Conservation (phyloP, 2,329 filamentous ascomycete species). For the Alternaria dauci region DNA sequence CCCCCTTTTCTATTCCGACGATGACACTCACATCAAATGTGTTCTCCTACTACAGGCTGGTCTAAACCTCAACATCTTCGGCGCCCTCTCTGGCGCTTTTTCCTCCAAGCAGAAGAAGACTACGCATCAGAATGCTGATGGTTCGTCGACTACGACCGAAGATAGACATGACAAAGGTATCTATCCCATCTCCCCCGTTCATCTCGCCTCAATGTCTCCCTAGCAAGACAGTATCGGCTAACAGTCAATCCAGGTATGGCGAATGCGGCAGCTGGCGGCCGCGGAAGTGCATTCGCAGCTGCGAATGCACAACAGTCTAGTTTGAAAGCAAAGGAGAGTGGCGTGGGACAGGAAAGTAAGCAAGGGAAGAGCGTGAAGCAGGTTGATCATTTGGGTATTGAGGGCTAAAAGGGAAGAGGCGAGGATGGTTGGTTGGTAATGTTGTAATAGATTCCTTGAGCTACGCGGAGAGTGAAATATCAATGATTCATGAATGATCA, state of each 20-base stretch:
- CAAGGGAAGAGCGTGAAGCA: conserved; percentile 21
- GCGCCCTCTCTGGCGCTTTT: conserved; percentile 46
- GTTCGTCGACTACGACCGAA: conserved; percentile 31
- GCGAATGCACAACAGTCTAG: conserved; percentile 29
- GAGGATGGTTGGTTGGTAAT: background rate
- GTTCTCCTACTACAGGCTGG: conserved; percentile 21
- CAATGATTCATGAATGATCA: background rate
- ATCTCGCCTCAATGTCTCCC: too few relatives aligned
- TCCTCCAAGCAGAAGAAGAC: conserved; percentile 42
- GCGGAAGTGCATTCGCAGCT: conserved; percentile 34
- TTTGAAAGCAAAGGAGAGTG: conserved; percentile 17
- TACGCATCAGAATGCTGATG: conserved; percentile 40
- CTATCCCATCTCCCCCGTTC: too few relatives aligned
- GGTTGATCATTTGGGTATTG: conserved; percentile 51
- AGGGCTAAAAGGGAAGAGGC: conserved; percentile 18
- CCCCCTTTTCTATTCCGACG: too few relatives aligned
- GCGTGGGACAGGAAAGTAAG: conserved; percentile 12
- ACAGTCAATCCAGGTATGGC: conserved; percentile 26
- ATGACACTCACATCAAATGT: background rate
- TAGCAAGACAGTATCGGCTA: background rate
- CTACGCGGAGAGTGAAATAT: too few relatives aligned
- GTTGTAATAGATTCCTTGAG: fast-evolving
- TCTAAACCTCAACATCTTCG: conserved; percentile 49
- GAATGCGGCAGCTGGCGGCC: conserved; percentile 28
- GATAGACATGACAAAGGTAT: conserved; percentile 39